Evolutionary conservation across 345 rosid species (phyloP).

Genomic region (Populus euphratica): DNA sequence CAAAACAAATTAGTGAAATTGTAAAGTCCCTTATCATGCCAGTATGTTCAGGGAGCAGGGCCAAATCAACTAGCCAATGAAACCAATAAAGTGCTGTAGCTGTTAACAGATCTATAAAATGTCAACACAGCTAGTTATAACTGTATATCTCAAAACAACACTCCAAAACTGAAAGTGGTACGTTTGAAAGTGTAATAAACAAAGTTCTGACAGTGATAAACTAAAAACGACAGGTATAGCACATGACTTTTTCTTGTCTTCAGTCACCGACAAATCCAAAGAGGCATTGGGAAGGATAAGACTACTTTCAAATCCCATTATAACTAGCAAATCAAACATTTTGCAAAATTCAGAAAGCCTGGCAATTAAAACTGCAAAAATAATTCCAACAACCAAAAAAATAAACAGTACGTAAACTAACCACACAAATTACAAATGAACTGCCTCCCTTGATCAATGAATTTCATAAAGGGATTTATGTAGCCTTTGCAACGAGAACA

Average conservation of each 20-base stretch:
- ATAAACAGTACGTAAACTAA: constrained; percentile 4
- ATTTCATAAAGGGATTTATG: constrained; percentile 35
- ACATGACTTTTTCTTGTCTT: neutral
- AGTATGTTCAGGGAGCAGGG: neutral
- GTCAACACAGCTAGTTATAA: neutral
- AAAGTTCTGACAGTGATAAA: neutral
- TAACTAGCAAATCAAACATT: neutral
- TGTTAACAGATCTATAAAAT: neutral
- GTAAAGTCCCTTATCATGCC: constrained; percentile 8
- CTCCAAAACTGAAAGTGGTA: neutral
- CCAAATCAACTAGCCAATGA: neutral
- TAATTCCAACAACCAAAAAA: neutral
- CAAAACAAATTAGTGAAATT: constrained; percentile 3
- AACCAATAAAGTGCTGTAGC: neutral
- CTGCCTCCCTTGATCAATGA: constrained; percentile 31
- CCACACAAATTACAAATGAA: constrained; percentile 37
- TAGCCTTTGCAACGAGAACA: constrained; percentile 40
- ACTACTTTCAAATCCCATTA: neutral
- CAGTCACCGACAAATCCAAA: neutral
- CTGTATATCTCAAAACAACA: neutral
- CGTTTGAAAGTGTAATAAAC: neutral
- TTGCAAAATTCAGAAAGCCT: neutral
- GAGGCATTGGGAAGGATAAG: neutral
- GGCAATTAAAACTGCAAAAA: neutral
- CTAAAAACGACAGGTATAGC: neutral